These are phyloP conservation scores for Saccharomycopsis amapae DNA, from an alignment of 805 yeast genomes.

Conservation along the genomic window DNA sequence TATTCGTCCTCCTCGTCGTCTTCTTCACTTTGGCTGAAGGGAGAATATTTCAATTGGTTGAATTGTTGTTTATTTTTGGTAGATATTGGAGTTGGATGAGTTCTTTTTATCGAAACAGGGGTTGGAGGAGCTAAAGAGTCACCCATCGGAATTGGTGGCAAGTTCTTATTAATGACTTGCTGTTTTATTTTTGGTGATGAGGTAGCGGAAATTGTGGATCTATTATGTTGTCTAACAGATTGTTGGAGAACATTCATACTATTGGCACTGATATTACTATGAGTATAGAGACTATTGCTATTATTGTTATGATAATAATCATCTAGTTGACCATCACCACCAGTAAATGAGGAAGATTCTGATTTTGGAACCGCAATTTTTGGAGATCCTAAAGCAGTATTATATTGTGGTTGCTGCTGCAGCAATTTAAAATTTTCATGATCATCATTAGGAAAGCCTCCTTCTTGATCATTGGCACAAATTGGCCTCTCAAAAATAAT, in stretches of 20 bases:
- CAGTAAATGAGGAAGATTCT: not conserved
- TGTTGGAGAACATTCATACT: not conserved
- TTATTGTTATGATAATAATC: too few species aligned
- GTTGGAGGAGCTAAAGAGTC: constrained; percentile 14
- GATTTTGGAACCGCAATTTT: constrained; percentile 11
- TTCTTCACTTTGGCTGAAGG: constrained; percentile 14
- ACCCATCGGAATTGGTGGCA: constrained; percentile 21
- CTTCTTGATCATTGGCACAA: not conserved
- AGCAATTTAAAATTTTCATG: not conserved
- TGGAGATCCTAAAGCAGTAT: constrained; percentile 13
- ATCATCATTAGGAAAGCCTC: not conserved
- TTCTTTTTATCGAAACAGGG: constrained; percentile 8
- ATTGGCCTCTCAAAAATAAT: constrained; percentile 18
- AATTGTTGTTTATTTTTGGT: not conserved
- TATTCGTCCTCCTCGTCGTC: constrained; percentile 12
- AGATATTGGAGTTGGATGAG: constrained; percentile 16
- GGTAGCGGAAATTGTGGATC: too few species aligned
- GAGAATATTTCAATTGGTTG: constrained; percentile 6
- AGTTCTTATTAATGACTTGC: constrained; percentile 17
- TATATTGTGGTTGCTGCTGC: not conserved
- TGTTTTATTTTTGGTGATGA: constrained; percentile 2
- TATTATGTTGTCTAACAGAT: not conserved
- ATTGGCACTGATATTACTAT: too few species aligned
- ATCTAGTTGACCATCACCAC: too few species aligned
- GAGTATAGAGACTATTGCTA: too few species aligned